Evolutionary conservation across 2,329 filamentous ascomycete species (phyloP).

Genomic region (Harringtonia lauricola): DNA sequence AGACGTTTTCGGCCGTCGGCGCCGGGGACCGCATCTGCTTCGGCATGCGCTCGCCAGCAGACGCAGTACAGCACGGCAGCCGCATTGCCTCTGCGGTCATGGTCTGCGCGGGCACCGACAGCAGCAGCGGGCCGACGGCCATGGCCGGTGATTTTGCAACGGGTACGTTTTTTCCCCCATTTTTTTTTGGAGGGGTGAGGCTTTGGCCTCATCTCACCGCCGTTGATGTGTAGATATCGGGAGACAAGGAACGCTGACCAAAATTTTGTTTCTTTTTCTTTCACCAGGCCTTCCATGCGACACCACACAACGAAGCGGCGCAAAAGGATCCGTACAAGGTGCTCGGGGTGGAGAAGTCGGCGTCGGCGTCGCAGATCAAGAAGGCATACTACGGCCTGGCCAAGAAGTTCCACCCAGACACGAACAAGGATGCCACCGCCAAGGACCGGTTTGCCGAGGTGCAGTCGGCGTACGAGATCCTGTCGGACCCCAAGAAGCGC

Average conservation of each 20-base stretch:
- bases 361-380: slow-evolving; percentile 84
- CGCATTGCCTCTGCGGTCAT: no score
- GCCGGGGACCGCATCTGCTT: background rate
- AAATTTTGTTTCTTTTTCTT: no score
- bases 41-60: background rate
- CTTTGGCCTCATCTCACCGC: no score
- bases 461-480: slow-evolving; percentile 84
- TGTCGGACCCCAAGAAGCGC: slow-evolving; percentile 88
- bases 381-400: slow-evolving; percentile 96
- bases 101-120: background rate
- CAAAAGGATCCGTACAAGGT: slow-evolving; percentile 74
- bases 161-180: slow-evolving; percentile 6
- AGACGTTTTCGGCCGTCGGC: slow-evolving; percentile 11
- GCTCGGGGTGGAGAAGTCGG: slow-evolving; percentile 72
- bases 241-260: no score
- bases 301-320: slow-evolving; percentile 34
- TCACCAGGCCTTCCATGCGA: slow-evolving; percentile 54
- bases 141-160: background rate
- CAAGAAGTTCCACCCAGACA: slow-evolving; percentile 96
- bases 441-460: slow-evolving; percentile 94
- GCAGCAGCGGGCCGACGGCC: background rate
- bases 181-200: no score
- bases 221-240: no score
- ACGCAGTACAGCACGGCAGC: background rate
- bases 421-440: slow-evolving; percentile 86